Base-by-base conservation (phyloP, 2,329 filamentous ascomycete species). In the Epichloe bromicola region DNA sequence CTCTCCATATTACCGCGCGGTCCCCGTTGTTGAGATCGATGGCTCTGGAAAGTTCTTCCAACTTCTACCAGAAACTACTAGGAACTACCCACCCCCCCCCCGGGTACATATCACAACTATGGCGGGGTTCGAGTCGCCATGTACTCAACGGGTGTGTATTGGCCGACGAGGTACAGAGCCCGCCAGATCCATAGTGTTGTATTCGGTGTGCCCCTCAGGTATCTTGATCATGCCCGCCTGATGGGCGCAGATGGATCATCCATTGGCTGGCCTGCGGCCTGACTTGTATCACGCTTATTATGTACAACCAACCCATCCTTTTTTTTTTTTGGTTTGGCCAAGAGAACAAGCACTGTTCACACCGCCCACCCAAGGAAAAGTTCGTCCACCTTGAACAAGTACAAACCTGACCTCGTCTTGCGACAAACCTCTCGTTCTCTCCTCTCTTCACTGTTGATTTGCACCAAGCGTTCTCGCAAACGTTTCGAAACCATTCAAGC, bases 41-140 rank as follows among this genome's bases (percentile, higher is more conserved):
- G 45, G 40, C 43, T 57, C 57, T 58, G 49, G 57, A 57, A 57
- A 52, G 36, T 58, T 58, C 57, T 57, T 41, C 47, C 47, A 19
- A 44, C 43, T 58, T 58, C 55, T 50, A 56, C 52, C 47, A 40
- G 40, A 19, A 30, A 30, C 7, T 10, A 3, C 26, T 2, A 30
- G 26, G 26, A 30, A 30, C 26, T 3, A 3, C 26, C 7, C 20
- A 1, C 23, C 6, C 6, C 23, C 23, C 23, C 23, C 26, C 26
- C 26, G 39, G 33, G 40, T 46, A 38, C 45, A 36, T 46, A 17
- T 15, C 7, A 17, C 3, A 5, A n/a, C 33, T 7, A 37, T 46
- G 33, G 45, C 33, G 33, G 45, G 45, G 45, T 20, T 8, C 10
- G 15, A 20, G 11, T 37, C 3, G 8, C 12, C 30, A 30, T n/a